Conservation (phyloP, 2,329 filamentous ascomycete genomes). For the Podosphaera fusca region DNA sequence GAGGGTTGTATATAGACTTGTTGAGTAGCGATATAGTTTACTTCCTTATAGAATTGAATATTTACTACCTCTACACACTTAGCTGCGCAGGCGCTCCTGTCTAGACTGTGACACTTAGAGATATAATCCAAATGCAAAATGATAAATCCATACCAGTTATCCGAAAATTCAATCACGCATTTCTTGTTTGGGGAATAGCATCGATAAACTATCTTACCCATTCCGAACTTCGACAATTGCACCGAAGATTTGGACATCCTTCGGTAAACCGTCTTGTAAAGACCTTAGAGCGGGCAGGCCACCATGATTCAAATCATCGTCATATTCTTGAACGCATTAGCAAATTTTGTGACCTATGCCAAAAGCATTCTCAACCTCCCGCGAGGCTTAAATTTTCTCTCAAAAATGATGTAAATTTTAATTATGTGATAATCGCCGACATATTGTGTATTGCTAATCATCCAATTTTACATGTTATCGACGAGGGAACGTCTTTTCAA, state of each 20-base stretch:
- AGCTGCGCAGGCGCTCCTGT: too few species aligned
- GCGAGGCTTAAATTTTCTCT: background rate
- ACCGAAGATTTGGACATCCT: background rate
- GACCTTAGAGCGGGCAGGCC: background rate
- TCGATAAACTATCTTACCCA: background rate
- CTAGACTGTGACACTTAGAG: too few species aligned
- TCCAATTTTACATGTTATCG: conserved; percentile 1
- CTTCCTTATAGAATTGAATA: too few species aligned
- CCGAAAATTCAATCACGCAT: background rate
- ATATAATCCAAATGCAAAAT: background rate
- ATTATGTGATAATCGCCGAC: conserved; percentile 1
- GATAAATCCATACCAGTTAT: background rate
- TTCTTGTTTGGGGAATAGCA: background rate
- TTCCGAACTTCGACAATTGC: background rate
- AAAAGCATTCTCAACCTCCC: background rate
- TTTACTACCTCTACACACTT: too few species aligned
- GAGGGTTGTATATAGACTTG: too few species aligned
- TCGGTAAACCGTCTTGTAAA: background rate
- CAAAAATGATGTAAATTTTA: conserved; percentile 1
- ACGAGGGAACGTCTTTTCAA: conserved; percentile 1
- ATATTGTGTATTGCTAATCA: conserved; percentile 1
- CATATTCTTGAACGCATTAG: background rate
- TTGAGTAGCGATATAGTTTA: too few species aligned
- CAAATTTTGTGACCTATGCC: background rate
- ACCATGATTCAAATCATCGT: background rate